Conservation (phyloP, 306 rosid genomes). For the Acacia confusa region DNA sequence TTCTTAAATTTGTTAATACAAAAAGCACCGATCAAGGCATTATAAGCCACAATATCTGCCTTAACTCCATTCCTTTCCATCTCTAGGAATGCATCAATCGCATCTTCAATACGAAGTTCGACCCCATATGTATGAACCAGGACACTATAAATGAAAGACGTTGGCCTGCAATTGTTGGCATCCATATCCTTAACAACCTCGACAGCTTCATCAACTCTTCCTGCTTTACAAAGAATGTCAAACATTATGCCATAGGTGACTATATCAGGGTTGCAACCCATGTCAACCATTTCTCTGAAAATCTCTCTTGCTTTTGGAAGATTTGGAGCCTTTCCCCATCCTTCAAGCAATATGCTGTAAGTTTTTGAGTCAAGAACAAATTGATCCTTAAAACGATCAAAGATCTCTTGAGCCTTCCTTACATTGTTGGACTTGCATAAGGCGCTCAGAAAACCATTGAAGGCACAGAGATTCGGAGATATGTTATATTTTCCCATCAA, state of each 20-base stretch:
- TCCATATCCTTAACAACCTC: slow-evolving; percentile 76
- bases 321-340: slow-evolving; percentile 90
- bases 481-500: slow-evolving; percentile 70
- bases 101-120: slow-evolving; percentile 78
- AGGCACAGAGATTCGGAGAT: slow-evolving; percentile 65
- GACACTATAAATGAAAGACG: slow-evolving; percentile 74
- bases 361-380: slow-evolving; percentile 70
- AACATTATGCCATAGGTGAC: slow-evolving; percentile 91
- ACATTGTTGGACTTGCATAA: slow-evolving; percentile 80
- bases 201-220: slow-evolving; percentile 84
- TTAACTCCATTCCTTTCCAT: slow-evolving; percentile 65
- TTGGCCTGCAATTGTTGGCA: slow-evolving; percentile 51
- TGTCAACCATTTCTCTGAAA: slow-evolving; percentile 64
- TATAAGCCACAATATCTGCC: slow-evolving; percentile 79
- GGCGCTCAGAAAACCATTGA: slow-evolving; percentile 78
- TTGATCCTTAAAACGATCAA: slow-evolving; percentile 60
- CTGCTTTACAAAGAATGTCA: slow-evolving; percentile 84
- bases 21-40: slow-evolving; percentile 77
- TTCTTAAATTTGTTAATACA: slow-evolving; percentile 63
- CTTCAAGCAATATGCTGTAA: slow-evolving; percentile 74
- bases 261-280: slow-evolving; percentile 70
- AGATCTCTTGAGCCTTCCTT: slow-evolving; percentile 83
- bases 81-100: slow-evolving; percentile 66
- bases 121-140: slow-evolving; percentile 79
- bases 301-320: slow-evolving; percentile 77